These are phyloP conservation scores for Pluteus cervinus DNA, from an alignment of 768 basidiomycete genomes.

Conservation along the genomic window DNA sequence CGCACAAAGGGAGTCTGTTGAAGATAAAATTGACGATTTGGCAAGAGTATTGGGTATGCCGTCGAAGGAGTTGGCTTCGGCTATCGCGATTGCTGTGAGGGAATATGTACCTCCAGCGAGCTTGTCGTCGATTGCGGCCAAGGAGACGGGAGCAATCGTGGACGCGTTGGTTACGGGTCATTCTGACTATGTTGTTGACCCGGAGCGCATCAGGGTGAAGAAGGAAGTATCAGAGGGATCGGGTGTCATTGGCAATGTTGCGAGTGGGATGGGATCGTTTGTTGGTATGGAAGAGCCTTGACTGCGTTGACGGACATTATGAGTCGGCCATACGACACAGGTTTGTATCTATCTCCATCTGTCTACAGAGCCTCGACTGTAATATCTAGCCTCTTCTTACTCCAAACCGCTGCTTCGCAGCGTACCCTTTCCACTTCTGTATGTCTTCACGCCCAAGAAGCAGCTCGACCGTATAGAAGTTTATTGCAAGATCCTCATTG, in stretches of 20 bases:
- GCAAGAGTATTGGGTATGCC: slow-evolving; percentile 60
- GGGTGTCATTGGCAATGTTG: slow-evolving; percentile 24
- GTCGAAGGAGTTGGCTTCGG: slow-evolving; percentile 52
- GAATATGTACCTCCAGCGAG: slow-evolving; percentile 56
- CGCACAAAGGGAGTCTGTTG: slow-evolving; percentile 30
- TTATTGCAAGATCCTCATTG: slow-evolving; percentile 44
- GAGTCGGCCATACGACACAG: too few relatives aligned
- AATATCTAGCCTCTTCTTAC: slow-evolving; percentile 13
- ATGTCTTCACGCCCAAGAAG: slow-evolving; percentile 49
- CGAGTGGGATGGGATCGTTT: slow-evolving; percentile 31
- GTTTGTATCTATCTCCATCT: too few relatives aligned
- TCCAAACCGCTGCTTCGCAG: slow-evolving; percentile 38
- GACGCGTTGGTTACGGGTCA: slow-evolving; percentile 27
- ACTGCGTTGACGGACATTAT: too few relatives aligned
- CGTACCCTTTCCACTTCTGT: slow-evolving; percentile 49
- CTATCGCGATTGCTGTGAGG: slow-evolving; percentile 55
- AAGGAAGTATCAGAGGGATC: slow-evolving; percentile 9
- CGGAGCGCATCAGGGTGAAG: slow-evolving; percentile 3
- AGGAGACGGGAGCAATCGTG: slow-evolving; percentile 40
- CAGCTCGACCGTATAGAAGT: slow-evolving; percentile 44
- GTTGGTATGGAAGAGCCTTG: slow-evolving; percentile 44
- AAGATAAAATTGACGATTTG: slow-evolving; percentile 51
- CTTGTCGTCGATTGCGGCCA: slow-evolving; percentile 46
- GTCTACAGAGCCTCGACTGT: too few relatives aligned
- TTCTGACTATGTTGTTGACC: slow-evolving; percentile 12